Conservation (phyloP, 495 filamentous ascomycete genomes). For the Aspergillus panamensis region DNA sequence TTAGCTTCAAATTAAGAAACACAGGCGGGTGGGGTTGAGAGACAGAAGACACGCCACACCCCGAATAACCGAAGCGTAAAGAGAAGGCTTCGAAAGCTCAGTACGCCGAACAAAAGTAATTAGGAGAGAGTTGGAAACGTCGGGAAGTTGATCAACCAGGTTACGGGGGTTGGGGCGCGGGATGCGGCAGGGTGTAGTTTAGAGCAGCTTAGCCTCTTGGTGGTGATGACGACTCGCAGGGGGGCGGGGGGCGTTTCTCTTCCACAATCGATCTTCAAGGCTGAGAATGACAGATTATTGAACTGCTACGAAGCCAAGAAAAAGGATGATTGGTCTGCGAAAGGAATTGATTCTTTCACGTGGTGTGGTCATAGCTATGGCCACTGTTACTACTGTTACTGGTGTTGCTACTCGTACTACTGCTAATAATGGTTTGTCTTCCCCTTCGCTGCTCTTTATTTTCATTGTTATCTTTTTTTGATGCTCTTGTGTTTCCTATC, state of each 20-base stretch:
- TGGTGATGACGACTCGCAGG: constrained; percentile 17
- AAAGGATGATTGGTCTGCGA: not conserved
- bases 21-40: not conserved
- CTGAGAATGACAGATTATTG: not conserved
- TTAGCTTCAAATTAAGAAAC: constrained; percentile 4
- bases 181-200: constrained; percentile 14
- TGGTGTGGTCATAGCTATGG: not conserved
- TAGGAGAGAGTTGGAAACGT: not conserved
- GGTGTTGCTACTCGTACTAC: not conserved
- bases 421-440: too few relatives aligned
- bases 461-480: not conserved
- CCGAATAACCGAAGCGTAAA: not conserved
- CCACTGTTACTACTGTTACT: not conserved
- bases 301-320: not conserved
- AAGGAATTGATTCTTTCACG: not conserved
- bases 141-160: not conserved
- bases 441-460: not conserved
- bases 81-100: not conserved
- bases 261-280: not conserved
- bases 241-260: not conserved
- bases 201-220: constrained; percentile 14
- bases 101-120: not conserved
- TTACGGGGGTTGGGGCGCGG: constrained; percentile 17
- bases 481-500: not conserved
- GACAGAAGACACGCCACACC: not conserved